A percentile compares a stretch with the other conserved stretches of the same genome.
Conservation (phyloP, 768 basidiomycete genomes). For the Cystofilobasidium ferigula region DNA sequence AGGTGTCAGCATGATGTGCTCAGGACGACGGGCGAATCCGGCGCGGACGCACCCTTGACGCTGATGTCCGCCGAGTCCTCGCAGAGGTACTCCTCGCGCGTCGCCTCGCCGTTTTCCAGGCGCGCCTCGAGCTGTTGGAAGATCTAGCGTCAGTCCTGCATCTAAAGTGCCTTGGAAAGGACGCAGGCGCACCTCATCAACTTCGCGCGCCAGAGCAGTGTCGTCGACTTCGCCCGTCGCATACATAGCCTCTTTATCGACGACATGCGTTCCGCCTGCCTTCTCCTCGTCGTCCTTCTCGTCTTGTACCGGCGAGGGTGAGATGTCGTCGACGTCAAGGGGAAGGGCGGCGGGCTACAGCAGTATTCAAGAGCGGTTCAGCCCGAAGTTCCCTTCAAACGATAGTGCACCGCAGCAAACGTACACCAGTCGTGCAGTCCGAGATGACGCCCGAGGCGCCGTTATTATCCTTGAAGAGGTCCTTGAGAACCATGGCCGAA, state of each 20-base stretch:
- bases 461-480: background rate
- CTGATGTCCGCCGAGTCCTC: background rate
- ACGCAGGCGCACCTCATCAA: background rate
- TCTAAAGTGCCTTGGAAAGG: too few relatives aligned
- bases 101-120: slow-evolving; percentile 5
- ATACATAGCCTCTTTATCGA: background rate
- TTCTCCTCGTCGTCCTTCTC: slow-evolving; percentile 63
- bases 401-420: background rate
- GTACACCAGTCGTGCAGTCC: background rate
- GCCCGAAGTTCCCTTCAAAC: background rate
- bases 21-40: slow-evolving; percentile 38
- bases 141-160: too few relatives aligned
- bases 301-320: slow-evolving; percentile 64
- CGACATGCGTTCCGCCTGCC: slow-evolving; percentile 40
- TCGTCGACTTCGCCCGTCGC: background rate
- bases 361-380: background rate
- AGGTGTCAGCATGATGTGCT: too few relatives aligned
- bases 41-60: background rate
- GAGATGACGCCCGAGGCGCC: background rate
- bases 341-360: background rate
- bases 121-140: background rate
- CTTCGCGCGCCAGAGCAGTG: background rate
- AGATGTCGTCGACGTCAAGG: background rate
- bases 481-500: background rate
- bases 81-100: background rate